These are phyloP conservation scores for Fragilaria crotonensis DNA, from an alignment of 108 stramenopile species.

Conservation along the genomic window DNA sequence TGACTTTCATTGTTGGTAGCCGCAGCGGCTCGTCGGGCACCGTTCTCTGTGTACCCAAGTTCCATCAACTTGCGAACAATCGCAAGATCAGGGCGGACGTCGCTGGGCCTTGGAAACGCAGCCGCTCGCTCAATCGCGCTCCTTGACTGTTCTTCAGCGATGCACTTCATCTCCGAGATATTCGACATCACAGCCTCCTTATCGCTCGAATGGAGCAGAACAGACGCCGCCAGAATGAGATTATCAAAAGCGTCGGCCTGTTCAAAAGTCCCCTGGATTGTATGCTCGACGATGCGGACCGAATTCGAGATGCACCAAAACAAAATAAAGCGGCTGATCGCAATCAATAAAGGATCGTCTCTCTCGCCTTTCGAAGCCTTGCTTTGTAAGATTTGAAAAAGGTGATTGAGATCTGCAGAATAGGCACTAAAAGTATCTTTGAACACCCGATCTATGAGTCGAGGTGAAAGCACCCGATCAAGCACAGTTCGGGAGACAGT, in stretches of 20 bases:
- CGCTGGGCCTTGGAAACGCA: not conserved
- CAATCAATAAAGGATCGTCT: conserved; percentile 28
- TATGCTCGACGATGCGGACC: conserved; percentile 1
- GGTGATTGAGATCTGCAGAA: conserved; percentile 23
- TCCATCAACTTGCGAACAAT: conserved; percentile 31
- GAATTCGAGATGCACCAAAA: conserved; percentile 43
- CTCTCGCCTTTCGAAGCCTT: conserved; percentile 10
- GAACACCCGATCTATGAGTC: conserved; percentile 27
- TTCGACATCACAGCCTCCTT: conserved; percentile 4
- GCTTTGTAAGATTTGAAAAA: conserved; percentile 24
- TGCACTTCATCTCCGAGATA: conserved; percentile 10
- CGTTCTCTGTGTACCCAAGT: conserved; percentile 64
- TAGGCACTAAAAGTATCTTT: conserved; percentile 27
- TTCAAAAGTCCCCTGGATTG: not conserved
- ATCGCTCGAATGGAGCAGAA: conserved; percentile 26
- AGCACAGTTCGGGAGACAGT: not conserved
- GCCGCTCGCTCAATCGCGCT: not conserved
- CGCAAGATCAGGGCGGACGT: conserved; percentile 11
- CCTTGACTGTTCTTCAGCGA: conserved; percentile 3
- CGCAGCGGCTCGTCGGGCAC: conserved; percentile 52
- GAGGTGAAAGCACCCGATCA: conserved; percentile 17
- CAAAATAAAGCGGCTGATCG: conserved; percentile 33
- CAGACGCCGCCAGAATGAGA: conserved; percentile 10
- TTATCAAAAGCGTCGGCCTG: conserved; percentile 12
- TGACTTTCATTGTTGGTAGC: conserved; percentile 51